Conservation (phyloP, 2,329 filamentous ascomycete species). For the Gaeumannomyces tritici region DNA sequence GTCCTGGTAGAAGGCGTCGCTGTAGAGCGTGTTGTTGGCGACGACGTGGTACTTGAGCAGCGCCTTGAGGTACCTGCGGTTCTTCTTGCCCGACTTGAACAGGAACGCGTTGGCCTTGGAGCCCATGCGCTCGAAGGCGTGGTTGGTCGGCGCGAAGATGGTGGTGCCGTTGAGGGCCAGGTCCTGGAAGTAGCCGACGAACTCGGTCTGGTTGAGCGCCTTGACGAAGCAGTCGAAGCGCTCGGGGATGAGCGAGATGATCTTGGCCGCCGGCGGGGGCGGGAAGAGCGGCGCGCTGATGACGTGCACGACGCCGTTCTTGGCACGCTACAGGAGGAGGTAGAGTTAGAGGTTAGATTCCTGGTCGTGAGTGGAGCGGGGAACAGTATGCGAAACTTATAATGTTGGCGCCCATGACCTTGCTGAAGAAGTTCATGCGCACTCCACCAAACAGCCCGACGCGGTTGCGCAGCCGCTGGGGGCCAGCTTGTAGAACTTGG, state of each 20-base stretch:
- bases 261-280: constrained; percentile 49
- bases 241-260: constrained; percentile 56
- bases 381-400: constrained; percentile 29
- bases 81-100: constrained; percentile 62
- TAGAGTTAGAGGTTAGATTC: not conserved
- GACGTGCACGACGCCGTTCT: constrained; percentile 74
- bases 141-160: constrained; percentile 72
- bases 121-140: constrained; percentile 69
- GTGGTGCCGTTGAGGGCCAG: constrained; percentile 54
- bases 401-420: constrained; percentile 60
- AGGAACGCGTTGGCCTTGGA: constrained; percentile 70
- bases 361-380: too few relatives aligned
- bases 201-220: constrained; percentile 64
- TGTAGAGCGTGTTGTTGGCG: constrained; percentile 68
- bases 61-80: constrained; percentile 54
- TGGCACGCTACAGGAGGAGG: constrained; percentile 44
- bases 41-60: constrained; percentile 73
- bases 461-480: constrained; percentile 65
- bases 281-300: constrained; percentile 68
- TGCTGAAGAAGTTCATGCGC: constrained; percentile 68
- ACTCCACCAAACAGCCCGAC: constrained; percentile 49
- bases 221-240: constrained; percentile 73
- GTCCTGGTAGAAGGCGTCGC: constrained; percentile 62
- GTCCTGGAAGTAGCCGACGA: constrained; percentile 51
- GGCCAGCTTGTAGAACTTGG: constrained; percentile 62